Conservation (phyloP, 1,284 basidiomycete species). For the Puccinia triticina region DNA sequence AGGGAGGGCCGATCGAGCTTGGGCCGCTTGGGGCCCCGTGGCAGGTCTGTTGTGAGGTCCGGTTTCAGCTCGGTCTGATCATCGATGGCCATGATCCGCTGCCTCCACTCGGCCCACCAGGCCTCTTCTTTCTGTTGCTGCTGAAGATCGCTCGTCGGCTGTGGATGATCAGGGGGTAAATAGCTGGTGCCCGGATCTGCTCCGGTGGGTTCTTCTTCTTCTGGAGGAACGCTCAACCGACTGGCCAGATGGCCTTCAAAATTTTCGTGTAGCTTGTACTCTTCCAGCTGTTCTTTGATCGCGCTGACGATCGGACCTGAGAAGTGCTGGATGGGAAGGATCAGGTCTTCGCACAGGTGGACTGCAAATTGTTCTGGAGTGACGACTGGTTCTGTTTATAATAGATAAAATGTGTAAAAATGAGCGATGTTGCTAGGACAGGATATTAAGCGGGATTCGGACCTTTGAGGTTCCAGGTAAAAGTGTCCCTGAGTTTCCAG, state of each 20-base stretch:
- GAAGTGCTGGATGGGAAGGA: conserved; percentile 71
- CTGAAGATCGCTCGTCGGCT: conserved; percentile 34
- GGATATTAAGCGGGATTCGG: conserved; percentile 58
- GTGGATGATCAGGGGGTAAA: conserved; percentile 21
- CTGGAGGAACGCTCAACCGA: background rate
- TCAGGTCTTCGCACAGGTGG: conserved; percentile 87
- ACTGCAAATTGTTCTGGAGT: conserved; percentile 88
- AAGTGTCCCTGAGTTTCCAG: conserved; percentile 90
- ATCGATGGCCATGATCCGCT: conserved; percentile 24
- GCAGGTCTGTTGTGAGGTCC: background rate
- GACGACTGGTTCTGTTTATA: conserved; percentile 73
- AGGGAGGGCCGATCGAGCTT: conserved; percentile 16
- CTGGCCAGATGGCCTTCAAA: conserved; percentile 52
- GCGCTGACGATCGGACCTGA: conserved; percentile 75
- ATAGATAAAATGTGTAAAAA: no score
- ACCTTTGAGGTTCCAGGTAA: conserved; percentile 95
- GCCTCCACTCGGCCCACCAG: conserved; percentile 53
- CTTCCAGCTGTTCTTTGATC: conserved; percentile 83
- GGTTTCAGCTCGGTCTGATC: background rate
- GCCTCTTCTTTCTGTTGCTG: conserved; percentile 27
- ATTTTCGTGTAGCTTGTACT: conserved; percentile 64
- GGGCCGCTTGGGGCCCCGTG: conserved; percentile 3
- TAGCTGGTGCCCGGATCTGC: background rate
- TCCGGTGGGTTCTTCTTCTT: background rate
- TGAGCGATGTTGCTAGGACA: no score